Base-by-base conservation (phyloP, 768 basidiomycete genomes). In the Coprinellus aureogranulatus region DNA sequence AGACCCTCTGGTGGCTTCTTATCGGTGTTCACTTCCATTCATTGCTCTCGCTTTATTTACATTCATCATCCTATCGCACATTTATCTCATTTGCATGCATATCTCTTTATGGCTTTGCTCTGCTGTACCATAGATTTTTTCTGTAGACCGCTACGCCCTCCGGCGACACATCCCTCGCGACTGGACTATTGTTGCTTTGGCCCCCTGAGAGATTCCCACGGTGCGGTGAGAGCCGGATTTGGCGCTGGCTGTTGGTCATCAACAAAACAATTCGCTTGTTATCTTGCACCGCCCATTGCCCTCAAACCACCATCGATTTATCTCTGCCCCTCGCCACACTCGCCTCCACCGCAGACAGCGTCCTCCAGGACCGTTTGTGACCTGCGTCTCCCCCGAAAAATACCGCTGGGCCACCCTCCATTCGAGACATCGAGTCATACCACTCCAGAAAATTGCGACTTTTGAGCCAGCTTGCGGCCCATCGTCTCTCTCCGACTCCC, bases 381-480 rank as follows among this genome's bases (percentile, higher is more conserved):
- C 11, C 42, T 10, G 42, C 45, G 18, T 23, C n/a, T 18, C 6
- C 4, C 10, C 18, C 54, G 30, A 42, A 50, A 53, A 58, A 58
- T 23, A 31, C 30, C 37, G 47, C 16, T 30, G 27, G 27, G 30
- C 30, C 34, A 48, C 41, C 40, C 25, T 28, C n/a, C 49, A 53
- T 56, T 40, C 51, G 40, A 49, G 34, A 28, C 47, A 61, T 54
- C 57, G 59, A 57, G 55, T 53, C 59, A 60, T 45, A 58, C 57
- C 51, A 58, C 57, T 26, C n/a, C 46, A 31, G 45, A 58, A 58
- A 58, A 52, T 58, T 22, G n/a, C 31, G 50, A 8, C 30, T 9
- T 44, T 30, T 40, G 23, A 34, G 53, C 31, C 53, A 6, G 4
- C 28, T 49, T 41, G 31, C 34, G 34, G 34, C 14, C 14, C 34